Evolutionary conservation across 1,284 basidiomycete genomes (phyloP), one percentile per base, ranked within the genome.

Genomic region (Ustilago bromivora): DNA sequence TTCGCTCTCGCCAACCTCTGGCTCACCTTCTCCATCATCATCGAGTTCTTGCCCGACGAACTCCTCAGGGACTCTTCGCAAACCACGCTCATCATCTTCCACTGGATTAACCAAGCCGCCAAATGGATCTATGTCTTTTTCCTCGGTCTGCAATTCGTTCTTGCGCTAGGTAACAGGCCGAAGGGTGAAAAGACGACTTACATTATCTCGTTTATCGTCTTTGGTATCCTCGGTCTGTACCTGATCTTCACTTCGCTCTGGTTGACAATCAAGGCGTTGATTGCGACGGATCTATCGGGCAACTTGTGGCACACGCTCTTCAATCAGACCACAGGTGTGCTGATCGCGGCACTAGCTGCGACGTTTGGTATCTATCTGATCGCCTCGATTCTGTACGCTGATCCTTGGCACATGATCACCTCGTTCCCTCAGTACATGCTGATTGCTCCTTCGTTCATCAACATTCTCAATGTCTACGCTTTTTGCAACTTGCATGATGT

Each of bases 371-470:
- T 86, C 51, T 86, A 86, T 87, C 89, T 95, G 70, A 86, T 93
- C 34, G 90, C 94, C 1, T 97, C 94, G 1, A 90, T 96, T 87
- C 90, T 98, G 81, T 98, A 96, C 84, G 94, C 95, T 69, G 96
- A 98, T 87, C 96, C 96, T 7, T 98, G 96, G 96, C 96, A 98
- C 86, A 94, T 99, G 92, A 91, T 96, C 87, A 94, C 94, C n/a
- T 95, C 94, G 82, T 96, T 98, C 89, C 89, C 92, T 79, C 96
- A 97, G 87, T 98, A 97, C 86, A 76, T 82, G 80, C 91, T 92
- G 76, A 87, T 97, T 61, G 95, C 95, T 17, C 94, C 94, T 0
- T 94, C 92, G 80, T 96, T 96, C 88, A 95, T 92, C 57, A 98
- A 97, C 84, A 92, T 97, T 34, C 90, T 98, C 76, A 97, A 97